Conservation (phyloP, 2,329 filamentous ascomycete species). For the Penicillium sp. region DNA sequence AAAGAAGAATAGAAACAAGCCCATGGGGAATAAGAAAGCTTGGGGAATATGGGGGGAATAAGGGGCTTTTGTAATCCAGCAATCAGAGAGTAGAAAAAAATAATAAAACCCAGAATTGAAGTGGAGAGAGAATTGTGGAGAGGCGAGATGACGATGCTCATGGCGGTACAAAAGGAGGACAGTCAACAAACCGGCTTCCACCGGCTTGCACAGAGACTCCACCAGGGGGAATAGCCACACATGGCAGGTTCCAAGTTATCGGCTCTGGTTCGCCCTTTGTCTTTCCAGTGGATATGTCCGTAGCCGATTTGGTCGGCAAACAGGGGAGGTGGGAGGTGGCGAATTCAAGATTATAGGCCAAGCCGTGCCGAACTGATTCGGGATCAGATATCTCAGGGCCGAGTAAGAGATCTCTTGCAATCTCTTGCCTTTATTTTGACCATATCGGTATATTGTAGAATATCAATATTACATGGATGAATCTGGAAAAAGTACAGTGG, state of each 20-base stretch:
- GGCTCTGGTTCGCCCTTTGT: slow-evolving; percentile 21
- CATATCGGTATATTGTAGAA: background rate
- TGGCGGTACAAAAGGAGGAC: background rate
- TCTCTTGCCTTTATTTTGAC: background rate
- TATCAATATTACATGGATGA: background rate
- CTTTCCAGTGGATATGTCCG: slow-evolving; percentile 4
- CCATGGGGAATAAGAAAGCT: slow-evolving; percentile 17
- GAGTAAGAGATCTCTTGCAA: background rate
- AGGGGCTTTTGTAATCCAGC: slow-evolving; percentile 21
- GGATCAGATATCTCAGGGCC: background rate
- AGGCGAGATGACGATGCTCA: slow-evolving; percentile 18
- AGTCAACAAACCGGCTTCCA: slow-evolving; percentile 21
- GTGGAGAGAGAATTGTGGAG: slow-evolving; percentile 23
- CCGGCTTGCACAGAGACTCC: slow-evolving; percentile 20
- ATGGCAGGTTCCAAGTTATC: slow-evolving; percentile 11
- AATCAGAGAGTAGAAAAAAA: slow-evolving; percentile 1
- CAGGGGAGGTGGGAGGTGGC: slow-evolving; percentile 12
- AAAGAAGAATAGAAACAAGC: slow-evolving; percentile 7
- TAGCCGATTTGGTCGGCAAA: slow-evolving; percentile 9
- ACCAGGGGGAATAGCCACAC: slow-evolving; percentile 14
- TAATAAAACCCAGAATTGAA: slow-evolving; percentile 1
- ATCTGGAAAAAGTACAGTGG: slow-evolving; percentile 6
- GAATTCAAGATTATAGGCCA: slow-evolving; percentile 4
- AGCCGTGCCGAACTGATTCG: slow-evolving; percentile 3
- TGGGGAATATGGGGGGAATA: slow-evolving; percentile 7